Conservation (phyloP, 2,329 filamentous ascomycete species). For the Aureobasidium leucospermi region DNA sequence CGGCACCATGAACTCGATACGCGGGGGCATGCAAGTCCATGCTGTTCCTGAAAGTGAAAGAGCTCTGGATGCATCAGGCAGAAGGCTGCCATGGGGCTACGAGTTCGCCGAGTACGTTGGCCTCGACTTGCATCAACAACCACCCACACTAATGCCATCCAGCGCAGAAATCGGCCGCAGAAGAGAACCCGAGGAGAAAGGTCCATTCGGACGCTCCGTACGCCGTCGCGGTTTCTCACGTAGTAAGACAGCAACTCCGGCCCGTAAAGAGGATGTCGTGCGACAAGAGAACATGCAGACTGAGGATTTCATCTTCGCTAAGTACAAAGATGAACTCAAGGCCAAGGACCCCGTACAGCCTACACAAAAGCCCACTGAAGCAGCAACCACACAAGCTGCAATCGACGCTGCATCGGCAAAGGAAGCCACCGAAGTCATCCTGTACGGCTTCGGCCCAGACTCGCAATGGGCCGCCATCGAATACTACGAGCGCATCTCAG, state of each 20-base stretch:
- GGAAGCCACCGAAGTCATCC: conserved; percentile 68
- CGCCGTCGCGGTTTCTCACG: conserved; percentile 39
- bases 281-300: conserved; percentile 36
- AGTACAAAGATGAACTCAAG: conserved; percentile 21
- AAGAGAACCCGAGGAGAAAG: conserved; percentile 51
- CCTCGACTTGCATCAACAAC: background rate
- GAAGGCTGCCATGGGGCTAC: conserved; percentile 56
- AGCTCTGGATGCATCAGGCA: conserved; percentile 51
- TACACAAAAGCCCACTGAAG: conserved; percentile 14
- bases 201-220: conserved; percentile 51
- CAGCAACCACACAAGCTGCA: conserved; percentile 20
- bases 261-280: conserved; percentile 48
- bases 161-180: conserved; percentile 17
- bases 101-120: conserved; percentile 52
- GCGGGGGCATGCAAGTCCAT: conserved; percentile 54
- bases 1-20: conserved; percentile 14
- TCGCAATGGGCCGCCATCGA: conserved; percentile 75
- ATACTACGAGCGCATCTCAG: conserved; percentile 77
- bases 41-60: conserved; percentile 57
- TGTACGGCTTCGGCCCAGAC: conserved; percentile 71
- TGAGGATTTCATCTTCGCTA: conserved; percentile 42
- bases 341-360: conserved; percentile 16
- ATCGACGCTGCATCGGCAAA: conserved; percentile 34
- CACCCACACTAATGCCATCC: background rate
- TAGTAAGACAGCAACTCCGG: conserved; percentile 49